Evolutionary conservation across 257 asterid genomes (phyloP).

Genomic region (Asclepias syriaca): DNA sequence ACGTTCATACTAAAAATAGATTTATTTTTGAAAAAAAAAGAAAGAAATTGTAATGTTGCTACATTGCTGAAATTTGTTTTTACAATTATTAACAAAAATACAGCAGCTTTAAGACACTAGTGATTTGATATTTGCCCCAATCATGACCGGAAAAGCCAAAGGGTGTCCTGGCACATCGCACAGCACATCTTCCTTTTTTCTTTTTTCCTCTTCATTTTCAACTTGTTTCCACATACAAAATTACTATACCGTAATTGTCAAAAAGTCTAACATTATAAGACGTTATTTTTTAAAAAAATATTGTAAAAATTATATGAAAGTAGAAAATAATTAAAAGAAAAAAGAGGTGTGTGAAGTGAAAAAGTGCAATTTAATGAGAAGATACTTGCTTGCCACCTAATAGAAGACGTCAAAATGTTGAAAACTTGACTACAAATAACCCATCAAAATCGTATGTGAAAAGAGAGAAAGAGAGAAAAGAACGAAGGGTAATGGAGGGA

Average conservation of each 20-base stretch:
- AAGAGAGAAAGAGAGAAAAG: no score
- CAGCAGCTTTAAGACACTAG: background rate
- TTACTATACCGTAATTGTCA: background rate
- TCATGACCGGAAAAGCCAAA: background rate
- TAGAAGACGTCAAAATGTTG: constrained; percentile 8
- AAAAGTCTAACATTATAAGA: no score
- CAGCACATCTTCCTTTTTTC: background rate
- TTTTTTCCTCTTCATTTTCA: background rate
- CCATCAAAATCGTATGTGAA: no score
- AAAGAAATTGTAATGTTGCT: background rate
- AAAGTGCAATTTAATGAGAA: background rate
- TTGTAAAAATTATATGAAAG: no score
- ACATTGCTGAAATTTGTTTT: background rate
- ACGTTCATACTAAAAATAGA: no score
- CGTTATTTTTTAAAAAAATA: no score
- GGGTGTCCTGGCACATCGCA: background rate
- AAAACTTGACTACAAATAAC: background rate
- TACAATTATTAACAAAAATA: background rate
- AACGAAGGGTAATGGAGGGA: background rate
- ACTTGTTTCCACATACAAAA: background rate
- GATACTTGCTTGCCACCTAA: constrained; percentile 10
- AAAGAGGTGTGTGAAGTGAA: no score
- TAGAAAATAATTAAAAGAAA: no score
- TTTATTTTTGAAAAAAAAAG: no score
- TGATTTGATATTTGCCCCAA: background rate